Percentiles rank a stretch among this genome's conserved stretches.
These are phyloP conservation scores for Aspergillus quadricinctus DNA, from an alignment of 2,329 filamentous ascomycete species.

Conservation along the genomic window DNA sequence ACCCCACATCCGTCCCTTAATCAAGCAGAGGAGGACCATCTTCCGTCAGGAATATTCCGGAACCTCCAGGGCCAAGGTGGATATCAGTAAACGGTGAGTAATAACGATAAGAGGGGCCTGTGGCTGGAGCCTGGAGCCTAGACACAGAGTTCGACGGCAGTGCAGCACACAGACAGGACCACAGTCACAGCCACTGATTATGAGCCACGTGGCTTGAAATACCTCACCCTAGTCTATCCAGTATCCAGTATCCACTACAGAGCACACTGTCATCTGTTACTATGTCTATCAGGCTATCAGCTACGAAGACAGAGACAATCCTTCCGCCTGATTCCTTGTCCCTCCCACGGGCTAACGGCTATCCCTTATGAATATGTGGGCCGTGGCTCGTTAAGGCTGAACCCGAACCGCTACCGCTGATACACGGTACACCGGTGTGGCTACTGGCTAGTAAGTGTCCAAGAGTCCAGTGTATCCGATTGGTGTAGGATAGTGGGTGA, in stretches of 20 bases:
- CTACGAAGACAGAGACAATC: not conserved
- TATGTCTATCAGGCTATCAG: not conserved
- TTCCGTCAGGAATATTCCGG: not conserved
- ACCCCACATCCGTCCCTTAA: not conserved
- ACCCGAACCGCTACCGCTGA: not conserved
- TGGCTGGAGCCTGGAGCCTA: no score
- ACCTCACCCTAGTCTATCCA: not conserved
- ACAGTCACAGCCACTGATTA: slow-evolving; percentile 9
- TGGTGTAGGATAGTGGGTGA: not conserved
- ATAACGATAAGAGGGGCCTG: not conserved
- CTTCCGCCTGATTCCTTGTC: not conserved
- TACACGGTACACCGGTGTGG: not conserved
- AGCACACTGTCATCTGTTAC: not conserved
- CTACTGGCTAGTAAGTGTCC: not conserved
- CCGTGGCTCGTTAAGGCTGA: not conserved
- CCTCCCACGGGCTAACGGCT: not conserved
- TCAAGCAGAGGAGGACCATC: not conserved
- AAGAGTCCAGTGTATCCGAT: not conserved
- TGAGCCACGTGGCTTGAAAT: slow-evolving; percentile 10
- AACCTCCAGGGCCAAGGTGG: not conserved
- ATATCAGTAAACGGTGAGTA: not conserved
- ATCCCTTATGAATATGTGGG: not conserved
- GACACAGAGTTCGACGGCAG: not conserved
- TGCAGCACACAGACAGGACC: not conserved
- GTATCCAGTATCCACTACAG: not conserved